Conservation (phyloP, 2,329 filamentous ascomycete genomes). For the Eutypa lata region DNA sequence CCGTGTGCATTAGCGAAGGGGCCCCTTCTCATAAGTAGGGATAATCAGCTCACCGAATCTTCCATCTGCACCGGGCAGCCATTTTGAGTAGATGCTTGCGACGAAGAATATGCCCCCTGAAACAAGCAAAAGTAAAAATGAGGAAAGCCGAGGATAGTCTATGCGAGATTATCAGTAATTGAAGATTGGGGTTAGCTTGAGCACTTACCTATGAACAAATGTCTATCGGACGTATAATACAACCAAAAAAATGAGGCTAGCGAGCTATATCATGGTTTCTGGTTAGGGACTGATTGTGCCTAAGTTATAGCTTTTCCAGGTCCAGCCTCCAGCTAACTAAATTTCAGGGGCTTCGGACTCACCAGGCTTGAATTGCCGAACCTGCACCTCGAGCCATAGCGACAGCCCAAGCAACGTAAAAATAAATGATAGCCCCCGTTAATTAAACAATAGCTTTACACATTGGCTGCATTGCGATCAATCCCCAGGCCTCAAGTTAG, state of each 20-base stretch:
- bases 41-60: constrained; percentile 38
- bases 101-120: constrained; percentile 40
- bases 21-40: not conserved
- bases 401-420: not conserved
- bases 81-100: constrained; percentile 40
- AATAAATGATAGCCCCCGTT: not conserved
- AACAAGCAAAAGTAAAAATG: constrained; percentile 43
- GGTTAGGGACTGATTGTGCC: constrained; percentile 1
- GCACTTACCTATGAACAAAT: constrained; percentile 45
- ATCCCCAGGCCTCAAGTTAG: too few species aligned
- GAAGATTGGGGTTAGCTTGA: not conserved
- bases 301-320: too few species aligned
- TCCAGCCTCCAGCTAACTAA: not conserved
- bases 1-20: not conserved
- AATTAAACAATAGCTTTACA: too few species aligned
- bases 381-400: not conserved
- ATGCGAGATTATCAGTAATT: constrained; percentile 9
- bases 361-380: not conserved
- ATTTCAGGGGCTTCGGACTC: not conserved
- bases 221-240: constrained; percentile 42
- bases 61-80: constrained; percentile 45
- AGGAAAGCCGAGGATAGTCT: constrained; percentile 50
- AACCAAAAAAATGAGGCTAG: constrained; percentile 47
- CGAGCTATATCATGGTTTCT: constrained; percentile 30
- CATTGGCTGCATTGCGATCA: too few species aligned